These are phyloP conservation scores for Cucurbita pepo DNA, from an alignment of 306 rosid genomes.

Conservation along the genomic window DNA sequence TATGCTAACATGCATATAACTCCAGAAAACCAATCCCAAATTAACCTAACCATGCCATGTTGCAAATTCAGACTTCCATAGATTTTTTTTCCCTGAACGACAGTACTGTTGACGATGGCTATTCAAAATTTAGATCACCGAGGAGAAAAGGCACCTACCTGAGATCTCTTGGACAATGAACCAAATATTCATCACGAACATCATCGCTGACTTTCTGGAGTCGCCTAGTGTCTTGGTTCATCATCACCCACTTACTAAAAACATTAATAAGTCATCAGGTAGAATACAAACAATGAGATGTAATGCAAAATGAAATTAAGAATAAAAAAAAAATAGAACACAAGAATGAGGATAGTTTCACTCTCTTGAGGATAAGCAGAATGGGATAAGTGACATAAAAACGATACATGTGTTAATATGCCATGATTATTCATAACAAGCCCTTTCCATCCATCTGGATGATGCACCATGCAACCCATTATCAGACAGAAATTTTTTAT, in stretches of 20 bases:
- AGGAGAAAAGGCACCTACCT: conserved; percentile 30
- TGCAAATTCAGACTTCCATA: not conserved
- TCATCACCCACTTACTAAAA: conserved; percentile 96
- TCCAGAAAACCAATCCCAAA: not conserved
- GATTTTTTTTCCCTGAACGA: not conserved
- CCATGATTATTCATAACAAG: not conserved
- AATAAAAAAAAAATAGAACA: not conserved
- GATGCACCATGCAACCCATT: not conserved
- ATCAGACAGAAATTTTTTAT: not conserved
- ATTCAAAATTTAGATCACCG: not conserved
- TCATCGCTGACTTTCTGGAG: conserved; percentile 77
- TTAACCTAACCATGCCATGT: not conserved
- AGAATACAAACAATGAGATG: not conserved
- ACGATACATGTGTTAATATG: not conserved
- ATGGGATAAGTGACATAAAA: not conserved
- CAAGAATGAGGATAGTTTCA: not conserved
- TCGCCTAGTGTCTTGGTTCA: conserved; percentile 81
- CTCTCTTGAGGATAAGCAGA: not conserved
- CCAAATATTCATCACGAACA: conserved; percentile 57
- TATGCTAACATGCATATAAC: not conserved
- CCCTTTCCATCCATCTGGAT: not conserved
- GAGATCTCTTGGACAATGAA: conserved; percentile 56
- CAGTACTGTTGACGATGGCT: not conserved
- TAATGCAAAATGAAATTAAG: not conserved
- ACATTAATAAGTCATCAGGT: not conserved